Conservation (phyloP, 257 asterid species). For the Nicotiana paniculata region DNA sequence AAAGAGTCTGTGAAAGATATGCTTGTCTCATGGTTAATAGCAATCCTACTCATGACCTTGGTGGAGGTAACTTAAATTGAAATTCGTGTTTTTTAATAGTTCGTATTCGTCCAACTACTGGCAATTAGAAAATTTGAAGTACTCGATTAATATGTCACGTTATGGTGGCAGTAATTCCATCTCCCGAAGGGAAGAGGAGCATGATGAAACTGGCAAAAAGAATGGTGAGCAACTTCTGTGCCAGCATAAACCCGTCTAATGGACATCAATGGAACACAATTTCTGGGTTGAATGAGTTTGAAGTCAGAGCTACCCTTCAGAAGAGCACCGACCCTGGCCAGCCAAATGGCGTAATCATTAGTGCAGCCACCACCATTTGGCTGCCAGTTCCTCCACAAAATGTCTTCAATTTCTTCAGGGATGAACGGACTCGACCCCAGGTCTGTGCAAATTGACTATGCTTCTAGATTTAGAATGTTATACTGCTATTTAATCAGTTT, state of each 20-base stretch:
- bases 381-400: slow-evolving; percentile 66
- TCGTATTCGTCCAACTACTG: neutral
- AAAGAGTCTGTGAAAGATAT: slow-evolving; percentile 71
- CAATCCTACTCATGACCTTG: slow-evolving; percentile 58
- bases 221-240: slow-evolving; percentile 81
- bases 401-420: slow-evolving; percentile 69
- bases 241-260: slow-evolving; percentile 60
- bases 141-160: neutral
- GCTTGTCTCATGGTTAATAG: slow-evolving; percentile 70
- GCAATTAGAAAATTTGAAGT: neutral
- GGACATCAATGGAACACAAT: slow-evolving; percentile 78
- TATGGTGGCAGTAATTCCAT: slow-evolving; percentile 49
- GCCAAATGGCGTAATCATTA: slow-evolving; percentile 74
- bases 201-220: slow-evolving; percentile 92
- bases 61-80: slow-evolving; percentile 49
- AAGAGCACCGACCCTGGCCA: slow-evolving; percentile 74
- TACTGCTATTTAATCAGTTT: no score
- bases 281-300: slow-evolving; percentile 57
- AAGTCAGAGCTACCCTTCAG: slow-evolving; percentile 72
- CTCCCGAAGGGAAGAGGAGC: slow-evolving; percentile 79
- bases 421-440: slow-evolving; percentile 78
- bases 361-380: slow-evolving; percentile 94
- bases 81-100: neutral
- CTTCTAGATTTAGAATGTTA: neutral
- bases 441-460: slow-evolving; percentile 16